These are phyloP conservation scores for Penicillium manginii DNA, from an alignment of 495 filamentous ascomycete genomes.

Conservation along the genomic window DNA sequence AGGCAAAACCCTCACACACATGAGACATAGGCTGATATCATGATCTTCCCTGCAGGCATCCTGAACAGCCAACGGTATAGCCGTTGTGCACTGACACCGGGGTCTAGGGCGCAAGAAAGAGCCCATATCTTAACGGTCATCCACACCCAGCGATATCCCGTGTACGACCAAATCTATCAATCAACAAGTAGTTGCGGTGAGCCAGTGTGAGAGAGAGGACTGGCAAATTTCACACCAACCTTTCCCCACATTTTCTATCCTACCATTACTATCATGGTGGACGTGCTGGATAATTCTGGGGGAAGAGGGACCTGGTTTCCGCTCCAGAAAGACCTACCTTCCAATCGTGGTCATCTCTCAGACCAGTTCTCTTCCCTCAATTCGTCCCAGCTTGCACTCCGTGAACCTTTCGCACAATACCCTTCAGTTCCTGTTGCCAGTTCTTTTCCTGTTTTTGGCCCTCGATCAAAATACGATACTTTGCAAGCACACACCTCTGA, in stretches of 20 bases:
- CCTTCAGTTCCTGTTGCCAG: background rate
- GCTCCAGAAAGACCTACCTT: slow-evolving; percentile 11
- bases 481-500: too few relatives aligned
- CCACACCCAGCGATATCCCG: slow-evolving; percentile 34
- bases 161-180: slow-evolving; percentile 27
- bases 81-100: slow-evolving; percentile 20
- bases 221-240: background rate
- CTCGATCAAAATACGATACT: too few relatives aligned
- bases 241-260: background rate
- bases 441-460: too few relatives aligned
- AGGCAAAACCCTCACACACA: slow-evolving; percentile 36
- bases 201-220: background rate
- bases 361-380: background rate
- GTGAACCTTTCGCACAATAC: background rate
- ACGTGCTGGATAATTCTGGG: slow-evolving; percentile 19
- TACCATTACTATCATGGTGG: slow-evolving; percentile 16
- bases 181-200: slow-evolving; percentile 30
- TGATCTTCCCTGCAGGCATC: slow-evolving; percentile 35
- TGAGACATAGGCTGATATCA: slow-evolving; percentile 25
- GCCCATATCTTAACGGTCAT: slow-evolving; percentile 21
- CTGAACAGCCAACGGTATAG: slow-evolving; percentile 21
- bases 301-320: slow-evolving; percentile 13
- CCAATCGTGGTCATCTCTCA: slow-evolving; percentile 14
- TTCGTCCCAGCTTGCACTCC: background rate
- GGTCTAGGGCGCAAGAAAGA: slow-evolving; percentile 15